These are phyloP conservation scores for Dianthus caryophyllus DNA, from an alignment of 148 eudicot species.

Conservation along the genomic window DNA sequence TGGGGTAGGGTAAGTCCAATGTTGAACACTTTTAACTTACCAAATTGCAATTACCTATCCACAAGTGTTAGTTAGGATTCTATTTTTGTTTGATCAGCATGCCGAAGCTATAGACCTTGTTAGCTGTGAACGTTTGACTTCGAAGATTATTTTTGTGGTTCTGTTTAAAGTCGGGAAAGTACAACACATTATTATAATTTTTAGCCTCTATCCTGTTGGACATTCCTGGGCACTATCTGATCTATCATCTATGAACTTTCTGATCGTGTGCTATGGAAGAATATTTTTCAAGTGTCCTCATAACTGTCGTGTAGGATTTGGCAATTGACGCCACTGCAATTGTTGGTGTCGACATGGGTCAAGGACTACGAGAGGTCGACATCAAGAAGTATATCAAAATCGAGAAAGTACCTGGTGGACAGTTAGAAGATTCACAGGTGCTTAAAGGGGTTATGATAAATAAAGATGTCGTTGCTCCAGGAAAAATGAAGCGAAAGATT, in stretches of 20 bases:
- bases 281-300: background rate
- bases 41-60: background rate
- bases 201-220: constrained; percentile 1
- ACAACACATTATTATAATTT: background rate
- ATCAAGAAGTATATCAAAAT: constrained; percentile 88
- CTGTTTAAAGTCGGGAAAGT: no score
- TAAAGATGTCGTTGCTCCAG: constrained; percentile 91
- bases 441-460: constrained; percentile 88
- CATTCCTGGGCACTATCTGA: background rate
- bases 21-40: background rate
- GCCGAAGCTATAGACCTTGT: background rate
- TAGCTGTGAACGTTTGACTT: background rate
- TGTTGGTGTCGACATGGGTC: constrained; percentile 88
- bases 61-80: background rate
- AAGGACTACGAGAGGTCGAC: constrained; percentile 83
- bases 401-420: constrained; percentile 92
- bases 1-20: background rate
- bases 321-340: constrained; percentile 87
- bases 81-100: background rate
- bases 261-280: background rate
- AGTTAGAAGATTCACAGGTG: constrained; percentile 83
- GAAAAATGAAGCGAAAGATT: constrained; percentile 92
- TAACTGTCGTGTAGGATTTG: constrained; percentile 49
- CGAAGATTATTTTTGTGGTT: no score
- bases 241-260: background rate